A percentile compares a stretch with the other conserved stretches of the same genome.
Conservation (phyloP, 2,329 filamentous ascomycete species). For the Paecilomyces variotii region DNA sequence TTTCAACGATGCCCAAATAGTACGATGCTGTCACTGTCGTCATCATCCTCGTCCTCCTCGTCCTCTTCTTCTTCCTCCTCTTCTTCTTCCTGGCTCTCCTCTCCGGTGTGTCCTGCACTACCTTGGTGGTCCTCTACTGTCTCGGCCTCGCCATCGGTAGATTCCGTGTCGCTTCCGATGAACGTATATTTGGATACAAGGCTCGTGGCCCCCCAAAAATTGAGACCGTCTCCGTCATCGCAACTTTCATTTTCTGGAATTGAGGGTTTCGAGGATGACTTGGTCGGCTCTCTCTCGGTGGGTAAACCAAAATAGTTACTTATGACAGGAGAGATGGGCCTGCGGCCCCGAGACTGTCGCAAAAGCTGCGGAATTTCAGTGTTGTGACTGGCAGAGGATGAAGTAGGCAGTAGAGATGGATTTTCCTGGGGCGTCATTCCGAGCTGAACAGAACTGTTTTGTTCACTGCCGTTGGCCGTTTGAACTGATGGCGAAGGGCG, state of each 20-base stretch:
- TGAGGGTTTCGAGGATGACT: conserved; percentile 21
- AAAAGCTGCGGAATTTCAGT: conserved; percentile 26
- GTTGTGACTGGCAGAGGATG: conserved; percentile 13
- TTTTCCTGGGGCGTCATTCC: conserved; percentile 15
- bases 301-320: conserved; percentile 40
- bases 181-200: conserved; percentile 32
- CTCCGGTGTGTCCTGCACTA: conserved; percentile 41
- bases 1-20: conserved; percentile 46
- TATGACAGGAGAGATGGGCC: conserved; percentile 35
- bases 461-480: not conserved
- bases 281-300: conserved; percentile 22
- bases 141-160: conserved; percentile 22
- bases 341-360: conserved; percentile 24
- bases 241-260: conserved; percentile 11
- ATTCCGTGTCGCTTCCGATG: conserved; percentile 20
- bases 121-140: conserved; percentile 13
- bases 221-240: conserved; percentile 52
- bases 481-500: conserved; percentile 2
- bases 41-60: conserved; percentile 34
- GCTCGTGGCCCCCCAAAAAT: conserved; percentile 48
- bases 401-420: conserved; percentile 1
- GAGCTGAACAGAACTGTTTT: not conserved
- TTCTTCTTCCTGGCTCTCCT: conserved; percentile 44
- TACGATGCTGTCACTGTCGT: conserved; percentile 43
- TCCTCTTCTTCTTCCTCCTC: conserved; percentile 33